Evolutionary conservation across 1,284 basidiomycete species (phyloP).

Genomic region (Neotropicomus parvogracilis): DNA sequence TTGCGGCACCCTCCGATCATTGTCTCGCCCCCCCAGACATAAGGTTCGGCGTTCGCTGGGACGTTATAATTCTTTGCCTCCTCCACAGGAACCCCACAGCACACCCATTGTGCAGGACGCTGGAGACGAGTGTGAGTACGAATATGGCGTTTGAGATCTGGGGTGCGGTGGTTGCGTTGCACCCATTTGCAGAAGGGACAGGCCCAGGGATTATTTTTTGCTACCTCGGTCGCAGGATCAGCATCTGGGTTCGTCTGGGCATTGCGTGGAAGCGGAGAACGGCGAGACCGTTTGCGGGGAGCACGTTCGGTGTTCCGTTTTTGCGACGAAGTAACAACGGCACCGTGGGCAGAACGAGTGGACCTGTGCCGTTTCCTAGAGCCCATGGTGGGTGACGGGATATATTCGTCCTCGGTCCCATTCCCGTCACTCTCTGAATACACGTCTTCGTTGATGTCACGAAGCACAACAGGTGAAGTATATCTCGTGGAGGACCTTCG

Average conservation of each 20-base stretch:
- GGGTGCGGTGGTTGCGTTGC: conserved; percentile 41
- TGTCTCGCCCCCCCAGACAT: conserved; percentile 30
- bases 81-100: conserved; percentile 40
- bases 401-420: conserved; percentile 32
- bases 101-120: conserved; percentile 33
- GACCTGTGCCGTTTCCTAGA: conserved; percentile 26
- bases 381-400: conserved; percentile 27
- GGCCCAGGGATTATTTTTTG: conserved; percentile 30
- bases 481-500: conserved; percentile 9
- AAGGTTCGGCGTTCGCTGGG: conserved; percentile 30
- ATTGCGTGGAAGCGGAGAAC: conserved; percentile 40
- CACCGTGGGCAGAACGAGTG: background rate
- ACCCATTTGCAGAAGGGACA: conserved; percentile 35
- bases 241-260: conserved; percentile 28
- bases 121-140: conserved; percentile 43
- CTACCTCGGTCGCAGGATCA: conserved; percentile 14
- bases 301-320: conserved; percentile 7
- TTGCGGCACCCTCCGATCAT: conserved; percentile 50
- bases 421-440: conserved; percentile 29
- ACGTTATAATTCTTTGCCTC: conserved; percentile 34
- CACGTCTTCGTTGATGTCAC: conserved; percentile 18
- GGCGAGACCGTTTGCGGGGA: conserved; percentile 31
- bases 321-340: conserved; percentile 3
- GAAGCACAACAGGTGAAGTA: background rate
- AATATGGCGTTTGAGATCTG: conserved; percentile 53